phyloP scores from a whole-genome alignment of 805 yeast species.

The Cyberlindnera xylosilytica region DNA sequence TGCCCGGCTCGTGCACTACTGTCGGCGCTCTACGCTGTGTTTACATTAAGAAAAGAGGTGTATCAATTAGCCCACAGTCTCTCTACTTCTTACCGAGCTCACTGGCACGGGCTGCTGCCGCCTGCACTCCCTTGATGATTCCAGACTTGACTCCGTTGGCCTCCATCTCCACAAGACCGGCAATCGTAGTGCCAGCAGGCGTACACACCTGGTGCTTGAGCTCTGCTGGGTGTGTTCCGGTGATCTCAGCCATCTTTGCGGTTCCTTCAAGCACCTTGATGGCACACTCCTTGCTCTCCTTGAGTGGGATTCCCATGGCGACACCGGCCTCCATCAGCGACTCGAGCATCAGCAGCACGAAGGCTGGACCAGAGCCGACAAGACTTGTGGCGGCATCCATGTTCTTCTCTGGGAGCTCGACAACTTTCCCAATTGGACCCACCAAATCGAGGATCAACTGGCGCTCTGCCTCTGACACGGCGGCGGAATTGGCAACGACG shows the following conservation, averaged over 20 bases:
- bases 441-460: constrained; percentile 46
- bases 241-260: constrained; percentile 79
- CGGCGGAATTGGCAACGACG: constrained; percentile 70
- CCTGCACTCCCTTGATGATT: constrained; percentile 84
- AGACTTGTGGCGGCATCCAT: constrained; percentile 96
- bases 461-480: constrained; percentile 44
- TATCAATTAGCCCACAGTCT: not conserved
- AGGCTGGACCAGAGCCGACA: constrained; percentile 97
- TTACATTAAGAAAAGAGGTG: no score
- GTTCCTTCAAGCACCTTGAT: constrained; percentile 94
- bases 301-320: constrained; percentile 87
- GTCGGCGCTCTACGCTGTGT: no score
- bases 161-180: constrained; percentile 90
- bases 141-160: constrained; percentile 86
- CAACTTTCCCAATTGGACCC: constrained; percentile 63
- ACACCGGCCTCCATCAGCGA: constrained; percentile 93
- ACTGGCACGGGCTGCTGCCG: constrained; percentile 81
- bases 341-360: constrained; percentile 84
- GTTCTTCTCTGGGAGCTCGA: constrained; percentile 77
- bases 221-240: constrained; percentile 85
- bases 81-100: constrained; percentile 48
- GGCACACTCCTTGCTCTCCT: constrained; percentile 80
- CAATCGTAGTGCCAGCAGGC: constrained; percentile 97
- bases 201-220: constrained; percentile 88
- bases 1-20: no score